Base-by-base conservation (phyloP, 2,329 filamentous ascomycete species). In the Penicillium sp. region DNA sequence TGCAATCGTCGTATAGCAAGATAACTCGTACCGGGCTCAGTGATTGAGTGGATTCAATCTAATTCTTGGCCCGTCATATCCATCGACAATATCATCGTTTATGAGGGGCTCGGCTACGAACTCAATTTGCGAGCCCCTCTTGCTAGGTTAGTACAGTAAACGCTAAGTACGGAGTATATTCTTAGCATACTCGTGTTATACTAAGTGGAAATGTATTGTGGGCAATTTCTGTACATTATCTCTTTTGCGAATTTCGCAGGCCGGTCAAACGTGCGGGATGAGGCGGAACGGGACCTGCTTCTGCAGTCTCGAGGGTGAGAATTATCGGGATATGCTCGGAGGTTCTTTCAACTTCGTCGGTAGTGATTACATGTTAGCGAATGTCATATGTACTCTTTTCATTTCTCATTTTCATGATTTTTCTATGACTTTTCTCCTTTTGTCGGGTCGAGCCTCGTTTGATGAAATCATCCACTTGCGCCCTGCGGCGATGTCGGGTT, bases 231-330 rank as follows among this genome's bases (percentile, higher is more conserved):
- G 6, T 31, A 9, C 7, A 31, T 31, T 31, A 1, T 31, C 31
- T 31, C 31, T 6, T 31, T 31, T 31, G 31, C 31, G 31, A 31
- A 31, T 2, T 31, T 14, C 31, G 24, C 24, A 31, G 6, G n/a
- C 14, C 22, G 18, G 43, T 18, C 16, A 36, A 36, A 36, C 18
- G 13, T 19, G 35, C 47, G 27, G 35, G n/a, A 35, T 9, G 10
- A 36, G 56, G 43, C 55, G 50, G 55, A 59, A 56, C 55, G 46
- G 59, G 59, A 61, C 60, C 60, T 62, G 59, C 60, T 58, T 62
- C 49, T 54, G 31, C 18, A 19, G 22, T 50, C 22, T 27, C 14
- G 41, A 44, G 6, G 13, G 41, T 24, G 19, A 24, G 6, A 24
- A 43, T 43, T 24, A 44, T 44, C 41, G 41, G 19, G 4, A 16